A percentile compares a stretch with the other conserved stretches of the same genome.
phyloP scores from a whole-genome alignment of 352 stramenopile genomes.

The Phytophthora kernoviae region DNA sequence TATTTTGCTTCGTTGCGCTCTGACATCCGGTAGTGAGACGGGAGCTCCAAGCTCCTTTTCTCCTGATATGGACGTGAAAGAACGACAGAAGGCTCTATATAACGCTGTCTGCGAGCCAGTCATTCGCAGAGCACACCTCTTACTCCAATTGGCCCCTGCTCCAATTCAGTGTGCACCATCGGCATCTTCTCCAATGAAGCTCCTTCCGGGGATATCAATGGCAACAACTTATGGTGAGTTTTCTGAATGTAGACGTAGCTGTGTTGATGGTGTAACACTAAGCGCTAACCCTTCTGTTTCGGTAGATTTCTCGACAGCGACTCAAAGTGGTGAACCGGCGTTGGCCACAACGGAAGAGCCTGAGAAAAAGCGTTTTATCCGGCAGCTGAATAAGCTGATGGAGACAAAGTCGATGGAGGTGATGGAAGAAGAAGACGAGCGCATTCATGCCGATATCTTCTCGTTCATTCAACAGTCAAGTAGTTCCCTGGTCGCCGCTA shows the following conservation, averaged over 20 bases:
- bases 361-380: conserved; percentile 44
- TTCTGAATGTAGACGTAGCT: conserved; percentile 1
- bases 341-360: conserved; percentile 13
- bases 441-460: conserved; percentile 82
- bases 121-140: conserved; percentile 66
- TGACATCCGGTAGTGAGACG: conserved; percentile 36
- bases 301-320: conserved; percentile 45
- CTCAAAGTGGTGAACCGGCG: conserved; percentile 2
- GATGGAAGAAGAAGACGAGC: conserved; percentile 87
- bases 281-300: not conserved
- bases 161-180: conserved; percentile 34
- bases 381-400: conserved; percentile 72
- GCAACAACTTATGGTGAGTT: conserved; percentile 53
- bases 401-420: conserved; percentile 73
- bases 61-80: conserved; percentile 57
- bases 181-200: conserved; percentile 56
- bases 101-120: conserved; percentile 82
- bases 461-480: conserved; percentile 75
- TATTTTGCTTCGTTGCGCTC: conserved; percentile 2
- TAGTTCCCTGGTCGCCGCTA: conserved; percentile 14
- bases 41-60: conserved; percentile 32
- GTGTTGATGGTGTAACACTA: conserved; percentile 1
- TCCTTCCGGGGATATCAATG: conserved; percentile 75
- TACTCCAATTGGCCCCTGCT: conserved; percentile 63
- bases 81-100: conserved; percentile 77